Conservation (phyloP, 345 rosid genomes). For the Viola odorata region DNA sequence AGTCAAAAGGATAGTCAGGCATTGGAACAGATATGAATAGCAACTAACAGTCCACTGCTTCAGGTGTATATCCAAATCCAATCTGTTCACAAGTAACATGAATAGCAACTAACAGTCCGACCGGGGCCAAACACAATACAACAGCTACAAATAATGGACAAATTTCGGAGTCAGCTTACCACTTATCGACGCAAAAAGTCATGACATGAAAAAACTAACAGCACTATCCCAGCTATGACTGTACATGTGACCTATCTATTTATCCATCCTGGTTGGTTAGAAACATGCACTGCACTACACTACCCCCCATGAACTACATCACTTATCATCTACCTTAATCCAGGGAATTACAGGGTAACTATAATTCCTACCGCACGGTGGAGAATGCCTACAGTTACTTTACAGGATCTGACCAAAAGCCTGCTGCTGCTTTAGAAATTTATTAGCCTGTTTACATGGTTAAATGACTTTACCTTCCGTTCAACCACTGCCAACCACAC, state of each 20-base stretch:
- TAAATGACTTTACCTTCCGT: slow-evolving; percentile 25
- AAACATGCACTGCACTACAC: slow-evolving; percentile 13
- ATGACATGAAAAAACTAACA: slow-evolving; percentile 21
- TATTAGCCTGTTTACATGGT: slow-evolving; percentile 30
- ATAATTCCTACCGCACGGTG: slow-evolving; percentile 13
- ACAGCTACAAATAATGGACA: neutral
- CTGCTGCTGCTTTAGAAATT: slow-evolving; percentile 13
- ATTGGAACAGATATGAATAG: no score
- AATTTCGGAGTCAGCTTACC: slow-evolving; percentile 2
- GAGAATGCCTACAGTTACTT: slow-evolving; percentile 27
- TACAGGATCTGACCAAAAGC: slow-evolving; percentile 22
- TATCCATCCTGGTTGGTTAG: slow-evolving; percentile 19
- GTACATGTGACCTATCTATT: slow-evolving; percentile 26
- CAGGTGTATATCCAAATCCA: neutral
- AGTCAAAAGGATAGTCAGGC: no score
- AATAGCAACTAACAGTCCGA: neutral
- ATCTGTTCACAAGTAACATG: neutral
- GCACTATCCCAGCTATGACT: slow-evolving; percentile 19
- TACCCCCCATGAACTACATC: slow-evolving; percentile 8
- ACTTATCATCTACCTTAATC: slow-evolving; percentile 13
- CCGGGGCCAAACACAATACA: neutral
- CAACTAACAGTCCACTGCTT: neutral
- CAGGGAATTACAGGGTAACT: slow-evolving; percentile 10
- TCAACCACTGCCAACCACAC: slow-evolving; percentile 11
- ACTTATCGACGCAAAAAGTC: slow-evolving; percentile 15